Conservation (phyloP, 2,329 filamentous ascomycete genomes). For the Aspergillus sp. region DNA sequence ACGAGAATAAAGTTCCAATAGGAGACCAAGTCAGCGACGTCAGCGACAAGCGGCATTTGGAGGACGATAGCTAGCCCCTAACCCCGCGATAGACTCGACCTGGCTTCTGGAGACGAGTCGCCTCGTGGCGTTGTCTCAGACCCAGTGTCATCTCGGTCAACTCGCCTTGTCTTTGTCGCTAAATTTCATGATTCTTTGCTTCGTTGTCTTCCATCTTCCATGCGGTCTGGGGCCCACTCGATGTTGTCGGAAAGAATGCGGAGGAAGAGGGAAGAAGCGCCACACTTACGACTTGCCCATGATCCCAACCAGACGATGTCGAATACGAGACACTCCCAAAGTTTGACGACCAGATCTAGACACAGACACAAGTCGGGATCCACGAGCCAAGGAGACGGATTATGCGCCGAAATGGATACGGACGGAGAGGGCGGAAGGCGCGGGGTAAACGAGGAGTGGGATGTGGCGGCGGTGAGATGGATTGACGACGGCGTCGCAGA, state of each 20-base stretch:
- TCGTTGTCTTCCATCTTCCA: background rate
- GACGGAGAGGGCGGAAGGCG: background rate
- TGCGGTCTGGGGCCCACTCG: background rate
- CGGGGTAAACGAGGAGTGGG: background rate
- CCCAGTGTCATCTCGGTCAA: background rate
- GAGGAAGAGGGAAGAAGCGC: conserved; percentile 8
- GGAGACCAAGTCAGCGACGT: background rate
- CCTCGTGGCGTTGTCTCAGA: too few relatives aligned
- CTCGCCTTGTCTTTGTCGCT: background rate
- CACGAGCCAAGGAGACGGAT: background rate
- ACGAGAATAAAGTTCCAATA: background rate
- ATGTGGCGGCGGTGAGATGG: background rate
- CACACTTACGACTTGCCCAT: conserved; percentile 40
- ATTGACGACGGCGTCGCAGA: background rate
- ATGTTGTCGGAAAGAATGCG: conserved; percentile 4
- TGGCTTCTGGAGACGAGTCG: background rate
- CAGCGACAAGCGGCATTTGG: background rate
- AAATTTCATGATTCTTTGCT: background rate
- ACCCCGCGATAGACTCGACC: background rate
- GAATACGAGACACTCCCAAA: background rate
- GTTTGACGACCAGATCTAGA: background rate
- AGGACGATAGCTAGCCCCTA: background rate
- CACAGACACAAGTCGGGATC: background rate
- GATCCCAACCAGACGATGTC: conserved; percentile 9
- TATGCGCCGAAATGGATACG: background rate